Evolutionary conservation across 306 rosid species (phyloP).

Genomic region (Albizia julibrissin): DNA sequence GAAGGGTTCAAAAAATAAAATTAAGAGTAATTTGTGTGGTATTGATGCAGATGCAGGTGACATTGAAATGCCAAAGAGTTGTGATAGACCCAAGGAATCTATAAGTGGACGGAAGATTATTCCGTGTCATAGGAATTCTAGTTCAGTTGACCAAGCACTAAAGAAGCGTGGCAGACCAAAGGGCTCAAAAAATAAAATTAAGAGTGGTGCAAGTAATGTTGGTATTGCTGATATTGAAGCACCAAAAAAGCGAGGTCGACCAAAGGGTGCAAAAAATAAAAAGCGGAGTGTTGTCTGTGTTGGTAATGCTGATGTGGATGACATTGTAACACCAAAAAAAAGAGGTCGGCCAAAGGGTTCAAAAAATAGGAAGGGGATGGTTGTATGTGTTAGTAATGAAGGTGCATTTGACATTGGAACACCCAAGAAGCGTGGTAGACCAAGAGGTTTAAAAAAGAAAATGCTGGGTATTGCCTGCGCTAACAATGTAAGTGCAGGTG

Average conservation of each 20-base stretch:
- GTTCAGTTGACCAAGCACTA: background rate
- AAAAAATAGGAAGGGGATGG: conserved; percentile 14
- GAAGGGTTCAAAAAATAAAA: conserved; percentile 5
- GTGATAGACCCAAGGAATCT: conserved; percentile 13
- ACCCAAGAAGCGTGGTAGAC: conserved; percentile 17
- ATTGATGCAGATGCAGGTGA: background rate
- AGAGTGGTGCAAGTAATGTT: background rate
- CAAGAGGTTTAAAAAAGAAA: conserved; percentile 10
- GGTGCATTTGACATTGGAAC: conserved; percentile 4
- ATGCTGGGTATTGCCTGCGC: background rate
- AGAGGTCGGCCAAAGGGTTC: conserved; percentile 44
- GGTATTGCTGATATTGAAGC: background rate
- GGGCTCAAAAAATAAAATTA: conserved; percentile 9
- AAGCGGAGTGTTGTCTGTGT: conserved; percentile 9
- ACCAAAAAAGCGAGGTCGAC: background rate
- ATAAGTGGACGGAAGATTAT: background rate
- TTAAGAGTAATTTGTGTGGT: background rate
- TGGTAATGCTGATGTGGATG: background rate
- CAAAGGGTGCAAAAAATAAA: conserved; percentile 35
- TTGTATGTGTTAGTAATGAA: background rate
- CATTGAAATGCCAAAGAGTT: background rate
- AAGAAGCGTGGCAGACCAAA: conserved; percentile 17
- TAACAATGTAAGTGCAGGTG: background rate
- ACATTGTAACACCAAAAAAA: background rate
- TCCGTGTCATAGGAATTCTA: background rate